A percentile compares a stretch with the other conserved stretches of the same genome.
These are phyloP conservation scores for Fragosphaeria purpurea DNA, from an alignment of 2,329 filamentous ascomycete species.

Conservation along the genomic window DNA sequence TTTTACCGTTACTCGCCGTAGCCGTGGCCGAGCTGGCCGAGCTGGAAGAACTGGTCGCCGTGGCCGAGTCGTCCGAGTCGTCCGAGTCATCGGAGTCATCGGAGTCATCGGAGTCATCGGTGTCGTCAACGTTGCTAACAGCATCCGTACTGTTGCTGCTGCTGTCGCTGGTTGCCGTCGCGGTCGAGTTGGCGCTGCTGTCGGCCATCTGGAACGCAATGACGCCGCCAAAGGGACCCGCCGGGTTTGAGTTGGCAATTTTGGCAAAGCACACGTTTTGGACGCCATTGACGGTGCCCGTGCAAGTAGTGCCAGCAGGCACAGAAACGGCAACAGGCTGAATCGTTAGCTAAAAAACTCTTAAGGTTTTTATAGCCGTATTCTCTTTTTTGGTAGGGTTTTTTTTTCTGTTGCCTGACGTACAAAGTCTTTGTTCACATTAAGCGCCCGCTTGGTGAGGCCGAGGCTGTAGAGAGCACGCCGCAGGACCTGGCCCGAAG, in stretches of 20 bases:
- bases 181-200: background rate
- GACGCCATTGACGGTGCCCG: slow-evolving; percentile 23
- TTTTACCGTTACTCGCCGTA: no score
- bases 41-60: no score
- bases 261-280: slow-evolving; percentile 31
- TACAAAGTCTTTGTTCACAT: slow-evolving; percentile 18
- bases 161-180: background rate
- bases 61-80: no score
- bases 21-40: no score
- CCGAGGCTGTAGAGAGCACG: slow-evolving; percentile 10
- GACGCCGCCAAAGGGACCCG: slow-evolving; percentile 32
- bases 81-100: no score
- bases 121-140: no score
- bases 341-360: slow-evolving; percentile 15
- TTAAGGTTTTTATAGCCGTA: slow-evolving; percentile 18
- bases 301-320: slow-evolving; percentile 29
- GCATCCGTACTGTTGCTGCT: background rate
- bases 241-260: slow-evolving; percentile 30
- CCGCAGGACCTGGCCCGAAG: slow-evolving; percentile 4
- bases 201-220: slow-evolving; percentile 28
- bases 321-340: slow-evolving; percentile 24
- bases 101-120: no score
- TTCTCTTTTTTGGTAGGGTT: background rate
- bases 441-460: slow-evolving; percentile 16
- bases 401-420: slow-evolving; percentile 22